Percentiles rank a stretch among this genome's conserved stretches.
phyloP scores from a whole-genome alignment of 2,329 filamentous ascomycete species.

The Sporothrix dimorphospora region DNA sequence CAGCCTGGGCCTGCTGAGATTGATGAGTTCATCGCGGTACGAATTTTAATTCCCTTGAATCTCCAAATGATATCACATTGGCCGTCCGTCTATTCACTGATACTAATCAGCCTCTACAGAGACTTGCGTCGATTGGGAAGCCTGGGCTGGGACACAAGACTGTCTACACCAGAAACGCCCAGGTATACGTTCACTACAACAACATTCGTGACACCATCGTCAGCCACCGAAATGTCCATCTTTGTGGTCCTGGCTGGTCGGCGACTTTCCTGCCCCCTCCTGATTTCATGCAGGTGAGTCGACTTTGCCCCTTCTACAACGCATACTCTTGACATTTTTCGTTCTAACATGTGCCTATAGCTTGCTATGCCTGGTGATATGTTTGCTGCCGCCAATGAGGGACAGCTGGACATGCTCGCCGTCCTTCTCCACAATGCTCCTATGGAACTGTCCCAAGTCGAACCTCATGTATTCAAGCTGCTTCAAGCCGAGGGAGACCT shows the following conservation, averaged over 20 bases:
- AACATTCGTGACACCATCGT: conserved; percentile 64
- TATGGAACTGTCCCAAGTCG: conserved; percentile 36
- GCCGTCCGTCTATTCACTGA: not conserved
- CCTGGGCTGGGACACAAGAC: conserved; percentile 46
- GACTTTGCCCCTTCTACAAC: not conserved
- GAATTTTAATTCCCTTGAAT: conserved; percentile 27
- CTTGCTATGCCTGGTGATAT: conserved; percentile 38
- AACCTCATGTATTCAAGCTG: conserved; percentile 46
- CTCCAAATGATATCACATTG: not conserved
- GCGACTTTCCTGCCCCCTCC: conserved; percentile 49
- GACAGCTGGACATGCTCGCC: conserved; percentile 58
- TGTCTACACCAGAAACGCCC: conserved; percentile 44
- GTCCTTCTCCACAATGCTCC: conserved; percentile 34
- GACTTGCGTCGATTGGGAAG: conserved; percentile 44
- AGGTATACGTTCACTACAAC: conserved; percentile 58
- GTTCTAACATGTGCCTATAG: conserved; percentile 31
- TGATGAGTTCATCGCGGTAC: conserved; percentile 51
- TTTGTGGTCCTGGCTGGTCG: conserved; percentile 52
- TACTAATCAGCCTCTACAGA: conserved; percentile 42
- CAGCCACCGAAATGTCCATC: conserved; percentile 51
- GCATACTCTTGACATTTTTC: not conserved
- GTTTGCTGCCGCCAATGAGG: conserved; percentile 53
- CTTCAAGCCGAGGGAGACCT: conserved; percentile 55
- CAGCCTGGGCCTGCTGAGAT: conserved; percentile 45
- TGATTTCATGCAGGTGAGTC: conserved; percentile 48